Percentiles rank a stretch among this genome's conserved stretches.
Evolutionary conservation across 2,329 filamentous ascomycete genomes (phyloP).

Genomic region (Pseudocercospora pini-densiflorae): DNA sequence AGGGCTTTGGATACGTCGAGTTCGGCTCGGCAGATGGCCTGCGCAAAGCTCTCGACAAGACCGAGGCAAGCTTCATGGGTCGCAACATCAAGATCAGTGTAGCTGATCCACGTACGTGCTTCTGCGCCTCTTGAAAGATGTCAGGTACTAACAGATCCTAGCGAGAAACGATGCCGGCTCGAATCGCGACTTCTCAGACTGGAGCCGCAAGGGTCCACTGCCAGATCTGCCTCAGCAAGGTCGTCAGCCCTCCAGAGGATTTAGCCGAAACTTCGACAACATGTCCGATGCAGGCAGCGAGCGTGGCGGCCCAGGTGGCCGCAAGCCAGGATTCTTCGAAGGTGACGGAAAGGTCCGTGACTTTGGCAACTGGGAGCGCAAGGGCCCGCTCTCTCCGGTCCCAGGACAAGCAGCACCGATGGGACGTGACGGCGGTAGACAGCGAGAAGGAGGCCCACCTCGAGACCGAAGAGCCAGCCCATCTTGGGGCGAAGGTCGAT

Average conservation of each 20-base stretch:
- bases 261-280: slow-evolving; percentile 40
- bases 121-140: not conserved
- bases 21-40: slow-evolving; percentile 86
- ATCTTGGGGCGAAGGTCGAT: slow-evolving; percentile 72
- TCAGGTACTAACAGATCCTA: slow-evolving; percentile 20
- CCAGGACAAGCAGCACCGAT: slow-evolving; percentile 47
- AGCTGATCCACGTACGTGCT: slow-evolving; percentile 91
- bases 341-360: slow-evolving; percentile 78
- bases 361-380: slow-evolving; percentile 92
- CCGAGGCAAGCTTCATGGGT: slow-evolving; percentile 82
- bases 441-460: slow-evolving; percentile 63
- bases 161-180: slow-evolving; percentile 66
- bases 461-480: slow-evolving; percentile 62
- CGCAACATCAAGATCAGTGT: slow-evolving; percentile 92
- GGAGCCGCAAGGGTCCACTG: slow-evolving; percentile 91
- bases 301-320: slow-evolving; percentile 55
- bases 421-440: slow-evolving; percentile 61
- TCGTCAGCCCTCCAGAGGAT: slow-evolving; percentile 51
- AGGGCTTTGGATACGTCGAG: slow-evolving; percentile 98
- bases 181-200: slow-evolving; percentile 78
- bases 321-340: slow-evolving; percentile 69
- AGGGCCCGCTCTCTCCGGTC: slow-evolving; percentile 82
- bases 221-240: slow-evolving; percentile 67
- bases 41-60: slow-evolving; percentile 85
- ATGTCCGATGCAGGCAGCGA: slow-evolving; percentile 59